A percentile compares a stretch with the other conserved stretches of the same genome.
Conservation (phyloP, 768 basidiomycete species). For the Strobilomyces dryophilus region DNA sequence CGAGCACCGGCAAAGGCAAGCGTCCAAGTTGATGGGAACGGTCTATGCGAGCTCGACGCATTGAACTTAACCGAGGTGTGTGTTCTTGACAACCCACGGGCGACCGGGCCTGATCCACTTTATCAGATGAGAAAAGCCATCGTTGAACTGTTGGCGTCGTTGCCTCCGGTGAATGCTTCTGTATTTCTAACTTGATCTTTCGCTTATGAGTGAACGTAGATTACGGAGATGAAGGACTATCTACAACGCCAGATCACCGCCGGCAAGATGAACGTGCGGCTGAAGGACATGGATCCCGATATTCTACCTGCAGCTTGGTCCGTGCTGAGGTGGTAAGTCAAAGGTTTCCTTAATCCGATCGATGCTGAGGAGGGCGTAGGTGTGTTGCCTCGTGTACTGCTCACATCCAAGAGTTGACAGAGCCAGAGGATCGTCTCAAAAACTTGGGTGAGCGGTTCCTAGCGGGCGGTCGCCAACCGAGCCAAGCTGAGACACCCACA, state of each 20-base stretch:
- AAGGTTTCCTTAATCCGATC: not conserved
- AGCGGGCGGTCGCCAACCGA: not conserved
- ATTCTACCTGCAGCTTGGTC: constrained; percentile 62
- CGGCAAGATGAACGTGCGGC: constrained; percentile 50
- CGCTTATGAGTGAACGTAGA: constrained; percentile 28
- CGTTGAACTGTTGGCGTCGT: constrained; percentile 37
- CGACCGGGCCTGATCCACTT: not conserved
- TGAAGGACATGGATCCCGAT: constrained; percentile 46
- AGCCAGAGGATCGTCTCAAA: constrained; percentile 49
- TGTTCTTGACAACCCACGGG: constrained; percentile 30
- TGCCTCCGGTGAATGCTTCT: constrained; percentile 43
- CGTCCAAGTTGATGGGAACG: constrained; percentile 24
- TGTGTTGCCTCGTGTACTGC: constrained; percentile 72
- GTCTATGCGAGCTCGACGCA: constrained; percentile 51
- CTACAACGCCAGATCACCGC: constrained; percentile 46
- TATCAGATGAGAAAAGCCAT: constrained; percentile 40
- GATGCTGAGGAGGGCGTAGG: constrained; percentile 32
- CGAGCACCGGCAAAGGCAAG: constrained; percentile 13
- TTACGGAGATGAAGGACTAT: constrained; percentile 55
- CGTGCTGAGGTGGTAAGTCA: constrained; percentile 53
- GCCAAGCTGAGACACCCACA: not conserved
- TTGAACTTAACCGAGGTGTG: constrained; percentile 36
- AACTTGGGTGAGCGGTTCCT: constrained; percentile 41
- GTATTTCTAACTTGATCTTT: not conserved
- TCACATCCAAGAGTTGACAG: constrained; percentile 59